These are phyloP conservation scores for Butyriboletus loyo DNA, from an alignment of 768 basidiomycete genomes.

Conservation along the genomic window DNA sequence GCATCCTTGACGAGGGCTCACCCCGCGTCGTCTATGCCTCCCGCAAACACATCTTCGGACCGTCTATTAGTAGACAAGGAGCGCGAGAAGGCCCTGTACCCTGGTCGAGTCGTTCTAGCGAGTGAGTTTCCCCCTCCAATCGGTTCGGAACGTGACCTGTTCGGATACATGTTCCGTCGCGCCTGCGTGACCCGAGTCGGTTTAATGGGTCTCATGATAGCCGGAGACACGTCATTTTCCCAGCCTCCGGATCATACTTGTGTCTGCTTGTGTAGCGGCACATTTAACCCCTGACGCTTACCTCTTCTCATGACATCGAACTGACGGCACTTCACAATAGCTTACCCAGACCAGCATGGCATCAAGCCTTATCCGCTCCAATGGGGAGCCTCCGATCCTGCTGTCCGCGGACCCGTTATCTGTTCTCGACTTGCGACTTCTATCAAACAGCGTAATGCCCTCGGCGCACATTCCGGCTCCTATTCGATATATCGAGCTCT, in stretches of 20 bases:
- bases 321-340: slow-evolving; percentile 27
- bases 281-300: slow-evolving; percentile 3
- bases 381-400: slow-evolving; percentile 74
- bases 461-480: slow-evolving; percentile 91
- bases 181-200: not conserved
- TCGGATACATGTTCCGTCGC: slow-evolving; percentile 1
- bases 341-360: slow-evolving; percentile 92
- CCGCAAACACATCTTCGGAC: slow-evolving; percentile 16
- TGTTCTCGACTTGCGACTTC: slow-evolving; percentile 80
- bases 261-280: slow-evolving; percentile 4
- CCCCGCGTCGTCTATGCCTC: slow-evolving; percentile 28
- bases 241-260: slow-evolving; percentile 11
- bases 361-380: slow-evolving; percentile 73
- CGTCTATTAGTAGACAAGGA: slow-evolving; percentile 49
- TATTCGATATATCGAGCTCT: slow-evolving; percentile 95
- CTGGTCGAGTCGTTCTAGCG: slow-evolving; percentile 77
- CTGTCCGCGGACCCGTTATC: slow-evolving; percentile 79
- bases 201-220: not conserved
- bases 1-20: slow-evolving; percentile 24
- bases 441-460: slow-evolving; percentile 88
- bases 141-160: not conserved
- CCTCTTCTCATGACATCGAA: not conserved
- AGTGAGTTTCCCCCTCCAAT: slow-evolving; percentile 48
- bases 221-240: slow-evolving; percentile 1
- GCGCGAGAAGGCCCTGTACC: slow-evolving; percentile 74